Evolutionary conservation across 345 rosid genomes (phyloP).

Genomic region (Barbarea vulgaris): DNA sequence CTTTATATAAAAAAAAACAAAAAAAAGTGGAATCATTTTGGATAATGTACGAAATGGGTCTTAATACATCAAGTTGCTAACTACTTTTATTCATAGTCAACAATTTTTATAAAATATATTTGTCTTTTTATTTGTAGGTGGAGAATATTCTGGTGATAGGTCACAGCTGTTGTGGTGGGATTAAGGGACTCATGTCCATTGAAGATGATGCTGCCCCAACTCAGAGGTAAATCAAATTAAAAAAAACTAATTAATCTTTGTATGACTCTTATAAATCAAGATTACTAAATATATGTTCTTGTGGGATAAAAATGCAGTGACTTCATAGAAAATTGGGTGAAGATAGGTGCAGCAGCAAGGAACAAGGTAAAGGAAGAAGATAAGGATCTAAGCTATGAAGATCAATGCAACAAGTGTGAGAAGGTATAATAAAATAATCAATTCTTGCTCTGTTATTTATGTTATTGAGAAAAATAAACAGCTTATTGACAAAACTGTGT

Average conservation of each 20-base stretch:
- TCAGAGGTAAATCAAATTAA: constrained; percentile 3
- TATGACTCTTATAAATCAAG: constrained; percentile 26
- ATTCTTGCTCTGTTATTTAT: background rate
- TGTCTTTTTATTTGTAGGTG: constrained; percentile 49
- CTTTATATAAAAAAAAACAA: too few species aligned
- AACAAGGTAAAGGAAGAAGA: constrained; percentile 55
- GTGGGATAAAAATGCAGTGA: constrained; percentile 55
- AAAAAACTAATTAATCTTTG: background rate
- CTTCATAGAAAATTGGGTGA: constrained; percentile 95
- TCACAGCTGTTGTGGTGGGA: constrained; percentile 94
- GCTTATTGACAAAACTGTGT: background rate
- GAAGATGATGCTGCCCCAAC: constrained; percentile 51
- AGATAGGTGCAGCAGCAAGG: constrained; percentile 68
- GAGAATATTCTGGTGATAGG: constrained; percentile 84
- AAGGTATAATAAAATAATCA: constrained; percentile 47
- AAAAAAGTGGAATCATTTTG: constrained; percentile 9
- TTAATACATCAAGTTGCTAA: constrained; percentile 17
- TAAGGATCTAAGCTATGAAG: constrained; percentile 45
- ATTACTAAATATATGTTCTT: too few species aligned
- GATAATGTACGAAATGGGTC: constrained; percentile 25
- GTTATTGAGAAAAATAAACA: background rate
- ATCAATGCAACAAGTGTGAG: constrained; percentile 67
- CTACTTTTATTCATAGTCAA: constrained; percentile 5
- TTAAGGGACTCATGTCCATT: constrained; percentile 93
- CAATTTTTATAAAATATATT: background rate